phyloP scores from a whole-genome alignment of 1,139 yeast genomes.

The Geotrichum fermentans region DNA sequence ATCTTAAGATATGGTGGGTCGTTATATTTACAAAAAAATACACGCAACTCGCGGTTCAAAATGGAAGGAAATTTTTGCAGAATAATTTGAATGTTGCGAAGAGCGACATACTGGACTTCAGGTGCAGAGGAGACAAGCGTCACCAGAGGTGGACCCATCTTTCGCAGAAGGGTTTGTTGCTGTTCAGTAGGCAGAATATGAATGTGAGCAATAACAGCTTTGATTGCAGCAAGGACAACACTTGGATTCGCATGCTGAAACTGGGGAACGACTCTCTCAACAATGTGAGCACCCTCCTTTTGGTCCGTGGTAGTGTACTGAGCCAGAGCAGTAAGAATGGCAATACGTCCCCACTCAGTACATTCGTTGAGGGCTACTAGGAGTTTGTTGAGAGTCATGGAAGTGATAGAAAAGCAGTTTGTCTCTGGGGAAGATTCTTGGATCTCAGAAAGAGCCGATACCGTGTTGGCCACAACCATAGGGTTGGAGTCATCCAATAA shows the following conservation, averaged over 20 bases:
- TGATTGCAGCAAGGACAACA: slow-evolving; percentile 83
- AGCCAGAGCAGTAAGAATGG: slow-evolving; percentile 75
- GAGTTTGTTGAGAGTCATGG: slow-evolving; percentile 55
- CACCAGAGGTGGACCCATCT: slow-evolving; percentile 87
- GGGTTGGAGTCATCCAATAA: slow-evolving; percentile 86
- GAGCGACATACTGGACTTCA: slow-evolving; percentile 92
- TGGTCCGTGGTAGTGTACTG: slow-evolving; percentile 55
- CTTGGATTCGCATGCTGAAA: slow-evolving; percentile 97
- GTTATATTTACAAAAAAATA: slow-evolving; percentile 87
- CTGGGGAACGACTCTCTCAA: slow-evolving; percentile 91
- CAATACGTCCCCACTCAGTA: slow-evolving; percentile 97
- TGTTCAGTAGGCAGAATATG: slow-evolving; percentile 48
- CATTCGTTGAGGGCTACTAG: slow-evolving; percentile 88
- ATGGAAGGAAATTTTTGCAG: slow-evolving; percentile 83
- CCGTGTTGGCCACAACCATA: slow-evolving; percentile 89
- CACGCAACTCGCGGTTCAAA: slow-evolving; percentile 74
- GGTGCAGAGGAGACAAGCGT: slow-evolving; percentile 83
- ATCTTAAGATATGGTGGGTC: slow-evolving; percentile 91
- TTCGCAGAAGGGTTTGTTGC: slow-evolving; percentile 51
- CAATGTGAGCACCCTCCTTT: slow-evolving; percentile 75
- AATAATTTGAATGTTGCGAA: slow-evolving; percentile 85
- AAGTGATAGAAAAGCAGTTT: slow-evolving; percentile 42
- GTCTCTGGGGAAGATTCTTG: slow-evolving; percentile 60
- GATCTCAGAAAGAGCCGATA: slow-evolving; percentile 79
- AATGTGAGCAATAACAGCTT: slow-evolving; percentile 71